Evolutionary conservation across 2,329 filamentous ascomycete genomes (phyloP).

Genomic region (Fusarium illudens): DNA sequence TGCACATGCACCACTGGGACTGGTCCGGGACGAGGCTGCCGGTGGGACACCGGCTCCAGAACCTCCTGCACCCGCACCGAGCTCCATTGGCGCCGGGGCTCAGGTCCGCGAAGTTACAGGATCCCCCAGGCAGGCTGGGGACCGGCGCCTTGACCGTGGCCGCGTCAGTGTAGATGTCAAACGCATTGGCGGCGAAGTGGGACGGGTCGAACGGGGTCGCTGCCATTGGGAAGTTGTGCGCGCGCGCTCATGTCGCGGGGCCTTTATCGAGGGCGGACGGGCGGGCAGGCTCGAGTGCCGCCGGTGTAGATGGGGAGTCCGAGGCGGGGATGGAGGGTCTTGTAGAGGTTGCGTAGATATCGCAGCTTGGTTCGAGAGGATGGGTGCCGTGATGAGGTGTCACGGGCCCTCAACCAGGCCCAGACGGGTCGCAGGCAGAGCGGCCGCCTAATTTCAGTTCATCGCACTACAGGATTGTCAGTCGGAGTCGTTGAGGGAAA

Average conservation of each 20-base stretch:
- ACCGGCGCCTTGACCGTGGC: conserved; percentile 39
- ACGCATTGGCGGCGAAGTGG: conserved; percentile 56
- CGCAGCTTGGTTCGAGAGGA: conserved; percentile 18
- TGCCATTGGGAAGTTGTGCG: conserved; percentile 56
- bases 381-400: conserved; percentile 32
- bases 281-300: conserved; percentile 14
- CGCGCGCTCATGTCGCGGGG: conserved; percentile 43
- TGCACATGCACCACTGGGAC: conserved; percentile 67
- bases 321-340: not conserved
- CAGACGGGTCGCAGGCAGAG: conserved; percentile 47
- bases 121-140: conserved; percentile 58
- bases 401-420: conserved; percentile 46
- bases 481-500: conserved; percentile 16
- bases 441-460: conserved; percentile 47
- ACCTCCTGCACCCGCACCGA: conserved; percentile 68
- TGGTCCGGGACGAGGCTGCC: conserved; percentile 52
- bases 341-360: conserved; percentile 1
- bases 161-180: conserved; percentile 65
- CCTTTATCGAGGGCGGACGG: conserved; percentile 3
- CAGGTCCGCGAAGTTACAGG: conserved; percentile 67
- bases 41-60: conserved; percentile 60
- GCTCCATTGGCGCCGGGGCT: conserved; percentile 60
- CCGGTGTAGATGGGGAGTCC: not conserved
- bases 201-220: conserved; percentile 58
- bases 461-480: conserved; percentile 42